phyloP scores from a whole-genome alignment of 2,329 filamentous ascomycete species.

The Apiospora koreana region DNA sequence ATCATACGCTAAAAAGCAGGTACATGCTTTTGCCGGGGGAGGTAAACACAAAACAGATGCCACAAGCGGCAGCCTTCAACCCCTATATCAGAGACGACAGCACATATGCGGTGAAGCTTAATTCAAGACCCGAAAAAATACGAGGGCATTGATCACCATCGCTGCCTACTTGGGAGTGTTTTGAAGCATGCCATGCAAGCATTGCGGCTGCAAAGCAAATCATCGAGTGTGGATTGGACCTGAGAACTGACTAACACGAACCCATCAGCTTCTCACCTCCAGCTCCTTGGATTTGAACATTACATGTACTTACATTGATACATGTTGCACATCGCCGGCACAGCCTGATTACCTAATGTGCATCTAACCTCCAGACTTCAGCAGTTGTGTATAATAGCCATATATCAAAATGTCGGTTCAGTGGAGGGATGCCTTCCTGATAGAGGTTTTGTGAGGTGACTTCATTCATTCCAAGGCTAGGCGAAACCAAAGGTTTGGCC shows the following conservation, averaged over 20 bases:
- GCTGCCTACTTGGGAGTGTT: neutral
- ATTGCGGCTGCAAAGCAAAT: neutral
- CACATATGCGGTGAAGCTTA: constrained; percentile 7
- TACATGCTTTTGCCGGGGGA: neutral
- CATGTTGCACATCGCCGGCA: too few relatives aligned
- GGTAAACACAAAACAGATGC: neutral
- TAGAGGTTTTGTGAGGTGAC: neutral
- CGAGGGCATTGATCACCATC: neutral
- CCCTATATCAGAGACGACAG: neutral
- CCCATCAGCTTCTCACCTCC: neutral
- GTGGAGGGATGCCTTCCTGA: neutral
- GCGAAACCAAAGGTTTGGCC: neutral
- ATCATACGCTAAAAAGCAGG: constrained; percentile 6
- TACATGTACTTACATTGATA: too few relatives aligned
- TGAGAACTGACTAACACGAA: neutral
- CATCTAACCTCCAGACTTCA: neutral
- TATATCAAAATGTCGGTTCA: neutral
- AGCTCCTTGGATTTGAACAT: too few relatives aligned
- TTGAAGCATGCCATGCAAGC: neutral
- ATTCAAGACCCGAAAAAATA: neutral
- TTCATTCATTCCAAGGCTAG: neutral
- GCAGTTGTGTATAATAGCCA: neutral
- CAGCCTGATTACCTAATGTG: too few relatives aligned
- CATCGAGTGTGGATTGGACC: constrained; percentile 1
- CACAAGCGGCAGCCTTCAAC: neutral